Evolutionary conservation across 73 alveolate species (phyloP), one percentile per base, ranked within the genome.

Genomic region (Symbiodinium pilosum): DNA sequence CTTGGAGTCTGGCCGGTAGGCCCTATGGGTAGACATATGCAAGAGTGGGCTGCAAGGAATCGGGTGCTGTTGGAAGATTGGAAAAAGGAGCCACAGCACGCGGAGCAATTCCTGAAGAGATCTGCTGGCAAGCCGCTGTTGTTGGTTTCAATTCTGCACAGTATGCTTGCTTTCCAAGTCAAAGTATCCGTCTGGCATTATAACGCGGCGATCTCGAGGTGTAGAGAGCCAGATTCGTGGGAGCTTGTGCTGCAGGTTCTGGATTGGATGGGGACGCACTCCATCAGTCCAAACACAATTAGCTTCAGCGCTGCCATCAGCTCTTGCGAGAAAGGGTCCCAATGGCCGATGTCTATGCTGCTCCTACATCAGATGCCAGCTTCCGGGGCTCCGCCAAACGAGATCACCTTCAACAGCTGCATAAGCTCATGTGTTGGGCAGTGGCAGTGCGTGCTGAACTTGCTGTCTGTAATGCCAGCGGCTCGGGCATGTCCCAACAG

Each of bases 291-390:
- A 6, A 64, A 64, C 77, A 64, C 28, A 24, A 64, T 64, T 36
- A 64, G 77, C 77, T 64, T 64, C 77, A 64, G 77, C 36, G 77
- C 77, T 64, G 77, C 77, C 30, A 64, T 64, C 39, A 64, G 77
- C 77, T 64, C 77, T 28, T 64, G 77, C 32, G 77, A 64, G 36
- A 64, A 64, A 24, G 77, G 77, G 8, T 64, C 77, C 40, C 36
- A 64, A 64, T 64, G 77, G 77, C 77, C 21, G 36, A 64, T 64
- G 77, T 64, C 77, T 36, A 26, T 64, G 77, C 16, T 12, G 38
- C 77, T 64, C 77, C 77, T 64, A 24, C 38, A 21, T 32, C 77
- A 64, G 77, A 64, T 64, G 77, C 77, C 77, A 16, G 28, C 32
- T 28, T 36, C 21, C 1, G 32, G 4, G 38, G 32, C 77, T 64